phyloP scores from a whole-genome alignment of 106 monocot species.

The Dioscorea zingiberensis region DNA sequence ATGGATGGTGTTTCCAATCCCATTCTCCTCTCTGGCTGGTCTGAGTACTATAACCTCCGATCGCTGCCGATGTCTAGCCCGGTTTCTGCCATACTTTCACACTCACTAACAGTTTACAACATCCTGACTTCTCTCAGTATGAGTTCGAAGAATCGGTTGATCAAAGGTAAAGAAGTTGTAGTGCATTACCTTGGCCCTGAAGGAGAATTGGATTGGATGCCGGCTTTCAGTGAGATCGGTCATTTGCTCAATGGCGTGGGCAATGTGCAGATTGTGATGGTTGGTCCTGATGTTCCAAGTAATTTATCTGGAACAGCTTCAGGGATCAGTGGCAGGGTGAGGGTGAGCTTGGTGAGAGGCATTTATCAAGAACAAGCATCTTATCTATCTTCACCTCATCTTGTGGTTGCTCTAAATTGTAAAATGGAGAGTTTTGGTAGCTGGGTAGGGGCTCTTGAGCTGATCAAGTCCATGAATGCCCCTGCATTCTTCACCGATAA shows the following conservation, averaged over 20 bases:
- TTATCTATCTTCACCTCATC: conserved; percentile 30
- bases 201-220: conserved; percentile 46
- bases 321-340: conserved; percentile 20
- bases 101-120: conserved; percentile 46
- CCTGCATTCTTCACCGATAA: conserved; percentile 45
- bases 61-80: conserved; percentile 41
- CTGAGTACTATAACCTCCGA: conserved; percentile 21
- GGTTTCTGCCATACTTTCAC: conserved; percentile 28
- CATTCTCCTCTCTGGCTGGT: conserved; percentile 41
- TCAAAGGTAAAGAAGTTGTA: conserved; percentile 47
- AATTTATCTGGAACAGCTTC: conserved; percentile 20
- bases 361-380: conserved; percentile 40
- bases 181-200: conserved; percentile 61
- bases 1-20: conserved; percentile 13
- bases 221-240: conserved; percentile 35
- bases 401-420: conserved; percentile 45
- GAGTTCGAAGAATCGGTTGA: conserved; percentile 32
- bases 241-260: conserved; percentile 40
- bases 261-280: conserved; percentile 39
- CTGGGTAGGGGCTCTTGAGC: conserved; percentile 42
- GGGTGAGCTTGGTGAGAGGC: conserved; percentile 40
- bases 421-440: conserved; percentile 36
- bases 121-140: conserved; percentile 33
- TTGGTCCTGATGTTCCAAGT: conserved; percentile 44
- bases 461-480: conserved; percentile 31